Evolutionary conservation across 1,284 basidiomycete genomes (phyloP), one percentile per base, ranked within the genome.

Genomic region (Caloboletus firmus): DNA sequence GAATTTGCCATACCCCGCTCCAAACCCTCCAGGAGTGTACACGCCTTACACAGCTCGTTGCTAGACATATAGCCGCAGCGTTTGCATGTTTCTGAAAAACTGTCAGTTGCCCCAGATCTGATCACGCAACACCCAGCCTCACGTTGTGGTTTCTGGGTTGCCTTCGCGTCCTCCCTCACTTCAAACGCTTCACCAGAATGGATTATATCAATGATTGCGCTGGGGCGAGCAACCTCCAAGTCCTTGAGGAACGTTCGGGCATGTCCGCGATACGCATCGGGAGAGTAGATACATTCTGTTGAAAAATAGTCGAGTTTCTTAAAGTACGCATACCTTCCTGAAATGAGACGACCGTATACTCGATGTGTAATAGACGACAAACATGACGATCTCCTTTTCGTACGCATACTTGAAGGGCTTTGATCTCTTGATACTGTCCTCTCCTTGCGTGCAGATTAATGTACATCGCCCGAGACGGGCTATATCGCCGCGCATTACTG

Each of bases 361-460:
- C 24, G 1, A 39, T 34, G 36, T 49, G 36, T 26, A 34, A 55
- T 41, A 24, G 40, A 46, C 9, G 9, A 73, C 83, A 59, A 61
- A 93, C 95, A 99, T 98, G 60, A 99, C 96, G 43, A 99, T 99
- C 74, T 99, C 96, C 76, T 99, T 99, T 75, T 99, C 97, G 68
- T 99, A 99, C 0, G 95, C 90, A 66, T 98, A 95, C 73, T 98
- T 99, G 82, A 99, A 99, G 4, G 96, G 96, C 75, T 99, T 99
- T 57, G 92, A 95, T 44, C 97, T 84, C 71, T 88, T 93, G 69
- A 99, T 98, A 0, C 93, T 96, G 66, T 95, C 92, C 70, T 95
- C 93, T 35, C 91, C 91, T 66, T 93, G 87, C 0, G 95, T 95
- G 51, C 93, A 95, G 55, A 99, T 96, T 43, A 89, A 81, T 0